Base-by-base conservation (phyloP, 495 filamentous ascomycete species). In the Penicillium herquei region DNA sequence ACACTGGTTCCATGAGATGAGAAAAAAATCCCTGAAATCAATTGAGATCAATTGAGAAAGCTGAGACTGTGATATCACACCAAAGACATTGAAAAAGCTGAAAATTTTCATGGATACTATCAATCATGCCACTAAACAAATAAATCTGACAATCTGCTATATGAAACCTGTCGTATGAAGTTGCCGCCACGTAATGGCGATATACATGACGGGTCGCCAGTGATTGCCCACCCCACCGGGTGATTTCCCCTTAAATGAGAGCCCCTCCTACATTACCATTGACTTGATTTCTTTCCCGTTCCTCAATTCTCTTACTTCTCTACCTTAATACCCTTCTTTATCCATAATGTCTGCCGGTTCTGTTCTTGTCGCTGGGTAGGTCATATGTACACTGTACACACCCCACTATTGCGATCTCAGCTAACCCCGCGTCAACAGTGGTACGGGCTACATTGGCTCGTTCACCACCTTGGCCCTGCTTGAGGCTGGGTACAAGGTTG, bases 391-490 rank as follows among this genome's bases (percentile, higher is more conserved):
- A 18, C 31, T 18, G 32, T 31, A 44, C 31, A 35, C 51, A 18
- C 31, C 43, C 21, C 48, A 26, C 32, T 45, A 56, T 44, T 41
- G 40, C 39, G 34, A 49, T 53, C 50, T 31, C 43, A 46, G 52
- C 65, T 57, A 55, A 57, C 54, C 57, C 49, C 60, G 46, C 46
- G 46, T 48, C 39, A 56, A 56, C 70, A 98, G 94, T 78, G 94
- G 94, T 61, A 94, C 91, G 54, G 94, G 94, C 77, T 98, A 98
- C 81, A 98, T 98, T 72, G 94, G 94, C 62, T 98, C 94, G 39
- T 98, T 98, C 83, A 98, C 94, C 50, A 78, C 87, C 52, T 85
- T 98, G 50, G 89, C 92, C 35, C 87, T 98, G 17, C 89, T 98
- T 59, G 80, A 96, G 64, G 89, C 92, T 65, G 92, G 86, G 70